Base-by-base conservation (phyloP, 345 rosid genomes). In the Eucalyptus polybractea region DNA sequence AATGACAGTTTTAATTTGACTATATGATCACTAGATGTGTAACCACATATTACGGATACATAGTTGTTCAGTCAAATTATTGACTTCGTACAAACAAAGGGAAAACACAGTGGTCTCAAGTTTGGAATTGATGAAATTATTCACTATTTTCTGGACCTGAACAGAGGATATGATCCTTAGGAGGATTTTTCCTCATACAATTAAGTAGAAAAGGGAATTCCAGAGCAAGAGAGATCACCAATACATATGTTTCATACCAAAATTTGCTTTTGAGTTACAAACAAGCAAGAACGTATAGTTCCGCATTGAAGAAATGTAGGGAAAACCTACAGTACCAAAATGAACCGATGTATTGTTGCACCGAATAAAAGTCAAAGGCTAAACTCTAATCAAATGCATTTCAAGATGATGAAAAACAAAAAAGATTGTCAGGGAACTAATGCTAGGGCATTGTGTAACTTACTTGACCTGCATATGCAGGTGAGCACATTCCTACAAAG, bases 401-500 rank as follows among this genome's bases (percentile, higher is more conserved):
- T 50, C 47, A 40, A 37, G 29, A 40, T 76, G 83, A 40, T 21
- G 47, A 76, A 33, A 37, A 37, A 76, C 47, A 21, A 40, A 76
- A 76, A 76, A 76, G 83, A 76, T 37, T 76, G 47, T 76, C 24
- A 37, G 83, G 47, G 42, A 76, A 76, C 83, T 76, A 76, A 40
- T 76, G 83, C 83, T 37, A 40, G 83, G 7, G 22, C 89, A 25
- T 88, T 88, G 22, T 49, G 89, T 42, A 86, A 86, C 88, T 19
- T 86, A 86, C 88, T 76, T 21, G 83, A 76, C 83, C 83, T 86
- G 89, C 83, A 76, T 21, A 10, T 76, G 29, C 47, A 40, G 85
- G 25, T 40, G 29, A 76, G 51, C 83, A 51, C 86, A 37, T 53
- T 88, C 88, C 47, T 92, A 94, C 91, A 94, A 88, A 80, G 97